A percentile compares a stretch with the other conserved stretches of the same genome.
phyloP scores from a whole-genome alignment of 306 rosid genomes.

The Carpinus viminea region DNA sequence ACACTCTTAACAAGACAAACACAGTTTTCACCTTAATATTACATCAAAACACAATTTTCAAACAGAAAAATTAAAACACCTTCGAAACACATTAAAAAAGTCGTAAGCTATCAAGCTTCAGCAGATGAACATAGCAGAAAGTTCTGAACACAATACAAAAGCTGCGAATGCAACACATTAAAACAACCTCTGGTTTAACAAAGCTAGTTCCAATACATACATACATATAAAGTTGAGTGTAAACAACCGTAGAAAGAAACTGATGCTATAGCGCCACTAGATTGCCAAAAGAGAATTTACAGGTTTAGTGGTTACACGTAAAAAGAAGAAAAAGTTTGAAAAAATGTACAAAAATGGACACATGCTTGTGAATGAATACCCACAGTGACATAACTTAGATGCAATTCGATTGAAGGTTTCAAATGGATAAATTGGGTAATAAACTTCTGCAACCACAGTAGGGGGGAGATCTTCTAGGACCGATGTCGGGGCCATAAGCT shows the following conservation, averaged over 20 bases:
- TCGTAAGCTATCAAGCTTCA: no score
- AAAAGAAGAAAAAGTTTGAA: neutral
- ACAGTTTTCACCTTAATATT: no score
- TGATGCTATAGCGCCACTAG: neutral
- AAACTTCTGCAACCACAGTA: neutral
- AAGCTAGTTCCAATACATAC: neutral
- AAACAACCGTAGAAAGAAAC: neutral
- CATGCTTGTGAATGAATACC: neutral
- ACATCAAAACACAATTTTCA: neutral
- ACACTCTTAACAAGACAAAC: no score
- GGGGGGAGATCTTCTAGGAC: constrained; percentile 12
- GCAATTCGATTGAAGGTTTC: neutral
- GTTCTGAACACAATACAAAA: neutral
- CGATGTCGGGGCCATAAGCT: constrained; percentile 12
- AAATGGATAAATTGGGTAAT: neutral
- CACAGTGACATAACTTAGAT: neutral
- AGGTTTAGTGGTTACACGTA: neutral
- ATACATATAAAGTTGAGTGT: neutral
- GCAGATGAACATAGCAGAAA: no score
- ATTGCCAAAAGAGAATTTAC: neutral
- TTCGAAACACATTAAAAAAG: no score
- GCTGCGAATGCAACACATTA: neutral
- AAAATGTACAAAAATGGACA: neutral
- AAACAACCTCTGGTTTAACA: neutral
- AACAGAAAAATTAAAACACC: no score